Evolutionary conservation across 2,329 filamentous ascomycete genomes (phyloP).

Genomic region (Alternaria angustiovoidea): DNA sequence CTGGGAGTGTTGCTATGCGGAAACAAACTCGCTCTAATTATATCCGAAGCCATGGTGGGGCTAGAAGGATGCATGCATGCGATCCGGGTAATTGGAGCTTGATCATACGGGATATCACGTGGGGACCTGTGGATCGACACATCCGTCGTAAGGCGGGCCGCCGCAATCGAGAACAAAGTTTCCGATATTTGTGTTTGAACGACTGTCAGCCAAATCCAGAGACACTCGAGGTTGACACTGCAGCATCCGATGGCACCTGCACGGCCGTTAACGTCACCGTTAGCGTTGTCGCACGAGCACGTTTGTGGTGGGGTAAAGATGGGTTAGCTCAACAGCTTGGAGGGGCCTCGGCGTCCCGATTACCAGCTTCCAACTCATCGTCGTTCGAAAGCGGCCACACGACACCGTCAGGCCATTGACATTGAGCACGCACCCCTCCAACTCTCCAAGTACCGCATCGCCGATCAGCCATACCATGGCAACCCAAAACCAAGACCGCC

Average conservation of each 20-base stretch:
- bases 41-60: neutral
- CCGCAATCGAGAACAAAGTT: neutral
- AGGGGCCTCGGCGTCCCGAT: neutral
- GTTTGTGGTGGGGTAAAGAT: constrained; percentile 5
- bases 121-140: neutral
- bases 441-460: neutral
- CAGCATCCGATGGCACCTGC: neutral
- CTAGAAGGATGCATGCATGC: constrained; percentile 1
- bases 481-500: constrained; percentile 45
- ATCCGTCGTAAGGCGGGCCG: neutral
- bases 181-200: neutral
- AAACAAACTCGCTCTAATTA: constrained; percentile 1
- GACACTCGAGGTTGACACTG: neutral
- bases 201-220: neutral
- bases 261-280: neutral
- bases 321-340: neutral
- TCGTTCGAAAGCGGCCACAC: neutral
- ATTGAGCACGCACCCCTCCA: neutral
- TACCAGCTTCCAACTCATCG: neutral
- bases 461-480: constrained; percentile 20
- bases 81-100: constrained; percentile 2
- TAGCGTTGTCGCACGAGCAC: neutral
- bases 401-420: neutral
- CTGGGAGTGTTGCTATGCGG: neutral
- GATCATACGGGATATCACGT: neutral